Evolutionary conservation across 805 yeast species (phyloP).

Genomic region (Candida ascalaphidarum): DNA sequence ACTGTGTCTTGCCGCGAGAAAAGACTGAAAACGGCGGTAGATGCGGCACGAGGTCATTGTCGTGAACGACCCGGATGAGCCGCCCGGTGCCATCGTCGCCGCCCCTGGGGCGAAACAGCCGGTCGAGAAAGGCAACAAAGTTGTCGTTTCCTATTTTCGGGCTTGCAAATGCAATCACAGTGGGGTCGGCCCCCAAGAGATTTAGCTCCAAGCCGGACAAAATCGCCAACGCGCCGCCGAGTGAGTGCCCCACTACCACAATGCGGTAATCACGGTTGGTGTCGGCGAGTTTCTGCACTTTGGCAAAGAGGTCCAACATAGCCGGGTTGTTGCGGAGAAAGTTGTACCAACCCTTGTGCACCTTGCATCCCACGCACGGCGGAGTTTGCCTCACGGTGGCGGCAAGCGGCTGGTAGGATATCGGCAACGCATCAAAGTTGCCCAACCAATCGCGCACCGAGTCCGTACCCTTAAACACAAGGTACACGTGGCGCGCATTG

Average conservation of each 20-base stretch:
- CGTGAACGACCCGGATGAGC: conserved; percentile 48
- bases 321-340: conserved; percentile 35
- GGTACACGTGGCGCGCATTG: conserved; percentile 29
- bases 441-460: conserved; percentile 54
- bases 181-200: conserved; percentile 44
- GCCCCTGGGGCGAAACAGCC: too few relatives aligned
- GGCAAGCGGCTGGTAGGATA: conserved; percentile 37
- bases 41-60: conserved; percentile 49
- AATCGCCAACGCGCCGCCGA: conserved; percentile 66
- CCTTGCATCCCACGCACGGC: conserved; percentile 42
- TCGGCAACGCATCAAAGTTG: conserved; percentile 44
- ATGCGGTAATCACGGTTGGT: conserved; percentile 41
- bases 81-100: too few relatives aligned
- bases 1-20: too few relatives aligned
- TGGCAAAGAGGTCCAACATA: conserved; percentile 24
- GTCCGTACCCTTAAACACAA: conserved; percentile 59
- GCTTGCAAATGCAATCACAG: conserved; percentile 52
- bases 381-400: conserved; percentile 2
- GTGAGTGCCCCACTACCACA: conserved; percentile 62
- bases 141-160: conserved; percentile 55
- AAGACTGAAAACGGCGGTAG: too few relatives aligned
- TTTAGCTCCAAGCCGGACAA: conserved; percentile 56
- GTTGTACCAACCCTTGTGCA: conserved; percentile 58
- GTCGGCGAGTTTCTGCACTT: conserved; percentile 21
- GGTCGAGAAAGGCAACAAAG: conserved; percentile 46